A percentile compares a stretch with the other conserved stretches of the same genome.
These are phyloP conservation scores for Plenodomus lindquistii DNA, from an alignment of 2,329 filamentous ascomycete species.

Conservation along the genomic window DNA sequence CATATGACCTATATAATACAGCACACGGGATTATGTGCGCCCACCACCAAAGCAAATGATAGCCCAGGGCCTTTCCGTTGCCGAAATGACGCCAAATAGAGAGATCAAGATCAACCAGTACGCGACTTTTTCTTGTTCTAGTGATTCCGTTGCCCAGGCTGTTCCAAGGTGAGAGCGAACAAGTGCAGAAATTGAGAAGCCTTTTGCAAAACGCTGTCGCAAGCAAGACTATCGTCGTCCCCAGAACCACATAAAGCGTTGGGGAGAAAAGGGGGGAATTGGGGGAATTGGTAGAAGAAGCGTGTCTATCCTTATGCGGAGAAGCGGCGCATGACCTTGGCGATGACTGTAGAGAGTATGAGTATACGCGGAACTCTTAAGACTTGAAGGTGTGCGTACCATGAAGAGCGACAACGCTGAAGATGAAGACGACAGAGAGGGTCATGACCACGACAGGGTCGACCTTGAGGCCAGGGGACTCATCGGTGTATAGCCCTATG, in stretches of 20 bases:
- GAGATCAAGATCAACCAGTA: not conserved
- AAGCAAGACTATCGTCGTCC: not conserved
- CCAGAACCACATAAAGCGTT: not conserved
- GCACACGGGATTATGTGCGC: slow-evolving; percentile 25
- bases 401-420: slow-evolving; percentile 95
- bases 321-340: slow-evolving; percentile 92
- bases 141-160: not conserved
- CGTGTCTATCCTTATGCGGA: slow-evolving; percentile 50
- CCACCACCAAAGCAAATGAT: slow-evolving; percentile 7
- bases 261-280: not conserved
- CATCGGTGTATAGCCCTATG: slow-evolving; percentile 91
- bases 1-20: slow-evolving; percentile 40
- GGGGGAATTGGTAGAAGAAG: not conserved
- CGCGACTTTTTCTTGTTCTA: not conserved
- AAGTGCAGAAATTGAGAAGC: not conserved
- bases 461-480: slow-evolving; percentile 95
- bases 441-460: slow-evolving; percentile 97
- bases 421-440: slow-evolving; percentile 96
- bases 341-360: slow-evolving; percentile 69
- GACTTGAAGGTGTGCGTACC: slow-evolving; percentile 62
- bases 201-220: not conserved
- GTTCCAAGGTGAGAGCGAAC: not conserved
- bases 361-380: slow-evolving; percentile 5
- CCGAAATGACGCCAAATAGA: not conserved
- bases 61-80: not conserved